A percentile compares a stretch with the other conserved stretches of the same genome.
Conservation (phyloP, 1,284 basidiomycete genomes). For the Cryptococcus amylolentus region DNA sequence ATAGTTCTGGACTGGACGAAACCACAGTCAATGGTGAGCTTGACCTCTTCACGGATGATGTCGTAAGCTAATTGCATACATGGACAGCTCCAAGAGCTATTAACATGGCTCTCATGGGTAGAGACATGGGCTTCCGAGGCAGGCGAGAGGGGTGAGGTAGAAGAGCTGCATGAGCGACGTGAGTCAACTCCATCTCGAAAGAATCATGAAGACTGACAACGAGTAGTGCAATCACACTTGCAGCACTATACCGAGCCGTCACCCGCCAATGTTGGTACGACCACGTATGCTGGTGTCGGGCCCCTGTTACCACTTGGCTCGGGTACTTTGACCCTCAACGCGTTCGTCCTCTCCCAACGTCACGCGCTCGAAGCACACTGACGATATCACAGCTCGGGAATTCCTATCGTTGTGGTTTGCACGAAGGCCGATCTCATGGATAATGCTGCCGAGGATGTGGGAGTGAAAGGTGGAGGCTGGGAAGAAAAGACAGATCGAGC, state of each 20-base stretch:
- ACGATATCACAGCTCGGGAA: constrained; percentile 56
- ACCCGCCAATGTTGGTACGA: constrained; percentile 48
- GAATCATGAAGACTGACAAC: not conserved
- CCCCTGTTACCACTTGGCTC: constrained; percentile 68
- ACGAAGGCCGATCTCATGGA: constrained; percentile 88
- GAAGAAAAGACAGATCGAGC: constrained; percentile 94
- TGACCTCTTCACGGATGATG: not conserved
- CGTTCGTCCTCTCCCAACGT: constrained; percentile 19
- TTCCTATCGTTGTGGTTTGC: constrained; percentile 85
- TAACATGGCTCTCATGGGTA: constrained; percentile 80
- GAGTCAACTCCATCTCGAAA: constrained; percentile 44
- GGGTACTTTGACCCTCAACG: constrained; percentile 75
- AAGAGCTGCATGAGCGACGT: constrained; percentile 81
- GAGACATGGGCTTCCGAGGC: constrained; percentile 62
- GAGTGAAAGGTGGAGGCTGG: constrained; percentile 68
- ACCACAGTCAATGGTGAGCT: constrained; percentile 71
- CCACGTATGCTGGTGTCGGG: constrained; percentile 47
- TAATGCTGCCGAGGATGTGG: constrained; percentile 61
- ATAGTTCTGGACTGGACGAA: constrained; percentile 94
- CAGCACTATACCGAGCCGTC: constrained; percentile 86
- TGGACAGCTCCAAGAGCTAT: constrained; percentile 65
- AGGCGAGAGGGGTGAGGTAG: constrained; percentile 53
- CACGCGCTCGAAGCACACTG: not conserved
- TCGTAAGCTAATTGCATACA: not conserved
- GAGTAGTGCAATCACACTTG: constrained; percentile 74